Percentiles rank a stretch among this genome's conserved stretches.
Evolutionary conservation across 352 stramenopile species (phyloP).

Genomic region (Pythium rhizo-oryzae): DNA sequence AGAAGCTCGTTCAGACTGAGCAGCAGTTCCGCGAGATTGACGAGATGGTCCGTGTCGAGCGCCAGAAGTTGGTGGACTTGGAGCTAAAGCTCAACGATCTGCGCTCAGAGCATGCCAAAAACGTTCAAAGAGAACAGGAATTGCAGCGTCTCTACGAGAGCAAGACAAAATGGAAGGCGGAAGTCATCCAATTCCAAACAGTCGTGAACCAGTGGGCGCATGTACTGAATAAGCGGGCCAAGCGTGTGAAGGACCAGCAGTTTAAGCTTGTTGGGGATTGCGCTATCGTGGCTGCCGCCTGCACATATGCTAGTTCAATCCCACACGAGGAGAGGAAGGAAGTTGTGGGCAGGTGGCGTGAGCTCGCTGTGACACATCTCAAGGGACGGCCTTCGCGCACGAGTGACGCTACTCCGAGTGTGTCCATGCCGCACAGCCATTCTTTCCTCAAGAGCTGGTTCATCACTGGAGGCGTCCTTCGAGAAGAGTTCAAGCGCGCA

Average conservation of each 20-base stretch:
- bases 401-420: slow-evolving; percentile 7
- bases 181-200: slow-evolving; percentile 39
- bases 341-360: slow-evolving; percentile 31
- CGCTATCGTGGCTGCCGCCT: slow-evolving; percentile 35
- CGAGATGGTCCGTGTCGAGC: slow-evolving; percentile 42
- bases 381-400: slow-evolving; percentile 15
- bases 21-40: slow-evolving; percentile 44
- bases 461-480: slow-evolving; percentile 31
- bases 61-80: slow-evolving; percentile 54
- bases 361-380: slow-evolving; percentile 18
- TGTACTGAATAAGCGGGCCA: slow-evolving; percentile 28
- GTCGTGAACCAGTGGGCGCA: slow-evolving; percentile 46
- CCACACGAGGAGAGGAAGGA: slow-evolving; percentile 28
- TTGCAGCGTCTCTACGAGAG: slow-evolving; percentile 56
- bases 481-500: slow-evolving; percentile 33
- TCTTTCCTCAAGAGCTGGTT: slow-evolving; percentile 36
- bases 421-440: slow-evolving; percentile 22
- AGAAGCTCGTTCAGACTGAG: slow-evolving; percentile 47
- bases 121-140: slow-evolving; percentile 45
- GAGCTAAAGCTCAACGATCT: slow-evolving; percentile 55
- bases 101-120: slow-evolving; percentile 34
- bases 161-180: slow-evolving; percentile 44
- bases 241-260: slow-evolving; percentile 29
- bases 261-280: slow-evolving; percentile 42
- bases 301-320: slow-evolving; percentile 37